Evolutionary conservation across 148 eudicot genomes (phyloP).

Genomic region (Polygonum aviculare): DNA sequence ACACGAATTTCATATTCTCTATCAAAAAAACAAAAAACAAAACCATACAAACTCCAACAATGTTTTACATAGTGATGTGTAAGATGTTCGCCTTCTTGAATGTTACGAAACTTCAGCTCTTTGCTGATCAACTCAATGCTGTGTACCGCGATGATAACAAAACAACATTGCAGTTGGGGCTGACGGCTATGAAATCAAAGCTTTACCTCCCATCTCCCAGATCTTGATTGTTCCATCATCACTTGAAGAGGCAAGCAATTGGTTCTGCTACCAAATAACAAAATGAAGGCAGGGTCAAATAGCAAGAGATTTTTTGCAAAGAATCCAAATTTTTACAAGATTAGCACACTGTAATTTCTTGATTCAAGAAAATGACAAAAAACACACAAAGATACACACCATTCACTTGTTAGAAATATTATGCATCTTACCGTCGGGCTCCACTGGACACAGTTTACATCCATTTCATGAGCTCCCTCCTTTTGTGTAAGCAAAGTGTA

Average conservation of each 20-base stretch:
- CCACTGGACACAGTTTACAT: slow-evolving; percentile 63
- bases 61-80: neutral
- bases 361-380: neutral
- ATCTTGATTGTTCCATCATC: slow-evolving; percentile 80
- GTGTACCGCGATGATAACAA: neutral
- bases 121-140: slow-evolving; percentile 5
- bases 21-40: neutral
- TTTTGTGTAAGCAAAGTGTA: slow-evolving; percentile 39
- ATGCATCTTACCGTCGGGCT: slow-evolving; percentile 32
- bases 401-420: neutral
- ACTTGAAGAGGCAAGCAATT: slow-evolving; percentile 72
- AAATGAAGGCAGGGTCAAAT: neutral
- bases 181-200: slow-evolving; percentile 13
- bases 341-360: neutral
- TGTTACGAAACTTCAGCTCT: neutral
- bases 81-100: slow-evolving; percentile 1
- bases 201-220: slow-evolving; percentile 44
- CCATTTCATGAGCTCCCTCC: slow-evolving; percentile 67
- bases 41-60: neutral
- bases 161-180: neutral
- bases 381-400: neutral
- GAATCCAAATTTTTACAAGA: neutral
- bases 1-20: neutral
- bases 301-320: neutral
- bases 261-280: slow-evolving; percentile 35